phyloP scores from a whole-genome alignment of 2,329 filamentous ascomycete genomes.

The Simplicillium sp. region DNA sequence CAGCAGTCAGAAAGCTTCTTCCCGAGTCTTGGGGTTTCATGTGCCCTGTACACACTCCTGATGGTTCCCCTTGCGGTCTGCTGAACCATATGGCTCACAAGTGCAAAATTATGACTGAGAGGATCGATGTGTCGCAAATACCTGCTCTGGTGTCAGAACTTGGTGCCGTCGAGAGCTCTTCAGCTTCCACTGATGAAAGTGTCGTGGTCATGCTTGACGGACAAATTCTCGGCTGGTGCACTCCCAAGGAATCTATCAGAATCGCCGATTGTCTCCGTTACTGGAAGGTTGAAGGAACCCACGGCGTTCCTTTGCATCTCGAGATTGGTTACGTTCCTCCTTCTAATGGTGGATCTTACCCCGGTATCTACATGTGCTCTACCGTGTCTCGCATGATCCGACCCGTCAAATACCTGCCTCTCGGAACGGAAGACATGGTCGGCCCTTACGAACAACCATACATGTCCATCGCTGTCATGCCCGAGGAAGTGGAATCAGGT shows the following conservation, averaged over 20 bases:
- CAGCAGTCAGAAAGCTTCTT: conserved; percentile 86
- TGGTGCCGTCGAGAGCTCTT: conserved; percentile 66
- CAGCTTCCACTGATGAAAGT: conserved; percentile 71
- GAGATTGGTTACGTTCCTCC: conserved; percentile 89
- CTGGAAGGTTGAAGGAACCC: conserved; percentile 88
- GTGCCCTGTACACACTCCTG: conserved; percentile 94
- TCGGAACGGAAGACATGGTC: conserved; percentile 79
- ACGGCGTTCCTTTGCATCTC: conserved; percentile 71
- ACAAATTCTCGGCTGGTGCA: conserved; percentile 81
- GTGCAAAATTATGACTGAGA: conserved; percentile 75
- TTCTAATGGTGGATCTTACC: conserved; percentile 88
- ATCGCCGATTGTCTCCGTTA: conserved; percentile 83
- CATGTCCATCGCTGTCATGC: conserved; percentile 94
- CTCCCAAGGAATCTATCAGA: conserved; percentile 68
- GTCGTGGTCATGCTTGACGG: conserved; percentile 88
- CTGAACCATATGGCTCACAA: conserved; percentile 94
- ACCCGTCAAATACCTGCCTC: conserved; percentile 82
- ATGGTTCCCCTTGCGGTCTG: conserved; percentile 89
- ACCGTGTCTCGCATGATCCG: conserved; percentile 78
- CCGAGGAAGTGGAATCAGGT: conserved; percentile 77
- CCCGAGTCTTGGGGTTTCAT: conserved; percentile 98
- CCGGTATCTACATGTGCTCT: conserved; percentile 89
- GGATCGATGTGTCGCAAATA: conserved; percentile 64
- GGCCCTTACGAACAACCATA: conserved; percentile 94
- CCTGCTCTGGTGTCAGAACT: conserved; percentile 68